Evolutionary conservation across 805 yeast genomes (phyloP).

Genomic region (Metschnikowia gelsemii): DNA sequence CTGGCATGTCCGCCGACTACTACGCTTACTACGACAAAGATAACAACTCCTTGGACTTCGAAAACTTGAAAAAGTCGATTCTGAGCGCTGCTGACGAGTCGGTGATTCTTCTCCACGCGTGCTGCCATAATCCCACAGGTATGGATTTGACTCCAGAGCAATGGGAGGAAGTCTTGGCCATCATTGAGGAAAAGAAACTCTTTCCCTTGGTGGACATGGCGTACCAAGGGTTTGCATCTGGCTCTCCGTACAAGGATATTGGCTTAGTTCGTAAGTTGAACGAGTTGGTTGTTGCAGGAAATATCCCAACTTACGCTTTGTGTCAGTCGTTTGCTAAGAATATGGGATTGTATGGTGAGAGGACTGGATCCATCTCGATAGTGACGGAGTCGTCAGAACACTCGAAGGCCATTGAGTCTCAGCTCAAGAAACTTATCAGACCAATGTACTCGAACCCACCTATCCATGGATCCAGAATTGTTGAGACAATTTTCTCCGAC

Average conservation of each 20-base stretch:
- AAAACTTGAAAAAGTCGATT: slow-evolving; percentile 61
- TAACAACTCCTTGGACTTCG: slow-evolving; percentile 63
- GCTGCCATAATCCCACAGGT: slow-evolving; percentile 98
- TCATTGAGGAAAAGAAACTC: slow-evolving; percentile 55
- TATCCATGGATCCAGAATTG: slow-evolving; percentile 89
- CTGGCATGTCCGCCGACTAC: slow-evolving; percentile 61
- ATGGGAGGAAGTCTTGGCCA: slow-evolving; percentile 74
- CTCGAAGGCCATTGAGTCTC: slow-evolving; percentile 62
- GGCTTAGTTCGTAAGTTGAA: slow-evolving; percentile 47
- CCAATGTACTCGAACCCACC: slow-evolving; percentile 94
- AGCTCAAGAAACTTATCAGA: slow-evolving; percentile 78
- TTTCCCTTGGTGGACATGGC: slow-evolving; percentile 91
- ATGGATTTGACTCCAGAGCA: slow-evolving; percentile 81
- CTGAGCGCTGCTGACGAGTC: slow-evolving; percentile 54
- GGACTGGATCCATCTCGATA: slow-evolving; percentile 75
- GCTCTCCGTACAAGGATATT: slow-evolving; percentile 71
- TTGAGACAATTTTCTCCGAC: slow-evolving; percentile 67
- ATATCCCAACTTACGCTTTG: slow-evolving; percentile 52
- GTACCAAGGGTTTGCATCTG: slow-evolving; percentile 93
- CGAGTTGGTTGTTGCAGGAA: slow-evolving; percentile 48
- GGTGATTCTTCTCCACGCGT: slow-evolving; percentile 80
- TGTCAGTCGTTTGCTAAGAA: slow-evolving; percentile 50
- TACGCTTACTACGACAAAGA: slow-evolving; percentile 70
- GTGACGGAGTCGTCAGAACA: slow-evolving; percentile 56
- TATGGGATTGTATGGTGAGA: slow-evolving; percentile 51